A percentile compares a stretch with the other conserved stretches of the same genome.
Evolutionary conservation across 1,284 basidiomycete genomes (phyloP).

Genomic region (Bjerkandera adusta): DNA sequence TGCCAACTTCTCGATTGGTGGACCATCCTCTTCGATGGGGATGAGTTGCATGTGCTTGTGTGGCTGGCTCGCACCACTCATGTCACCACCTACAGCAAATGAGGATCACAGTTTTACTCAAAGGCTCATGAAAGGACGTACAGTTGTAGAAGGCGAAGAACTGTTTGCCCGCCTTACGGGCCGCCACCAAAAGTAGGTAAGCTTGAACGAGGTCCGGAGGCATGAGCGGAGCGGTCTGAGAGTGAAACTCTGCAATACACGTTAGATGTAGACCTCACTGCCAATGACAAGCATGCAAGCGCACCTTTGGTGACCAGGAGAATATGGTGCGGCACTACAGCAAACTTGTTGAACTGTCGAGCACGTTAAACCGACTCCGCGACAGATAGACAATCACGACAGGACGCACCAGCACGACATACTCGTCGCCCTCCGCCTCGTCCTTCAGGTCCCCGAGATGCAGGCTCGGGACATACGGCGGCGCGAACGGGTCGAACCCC

Average conservation of each 20-base stretch:
- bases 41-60: constrained; percentile 89
- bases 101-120: neutral
- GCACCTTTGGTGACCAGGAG: constrained; percentile 78
- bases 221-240: constrained; percentile 75
- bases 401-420: constrained; percentile 69
- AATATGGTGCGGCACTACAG: constrained; percentile 81
- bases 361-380: neutral
- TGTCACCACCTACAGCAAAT: constrained; percentile 56
- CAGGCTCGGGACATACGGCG: constrained; percentile 76
- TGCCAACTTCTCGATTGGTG: constrained; percentile 74
- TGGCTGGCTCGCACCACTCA: constrained; percentile 83
- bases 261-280: neutral
- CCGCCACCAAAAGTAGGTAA: constrained; percentile 70
- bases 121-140: constrained; percentile 26
- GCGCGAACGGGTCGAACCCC: constrained; percentile 68
- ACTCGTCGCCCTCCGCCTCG: constrained; percentile 58
- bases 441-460: constrained; percentile 72
- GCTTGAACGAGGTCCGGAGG: constrained; percentile 76
- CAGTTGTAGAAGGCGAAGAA: constrained; percentile 88
- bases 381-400: neutral
- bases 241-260: constrained; percentile 53
- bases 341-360: constrained; percentile 77
- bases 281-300: constrained; percentile 8
- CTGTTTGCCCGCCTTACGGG: constrained; percentile 52
- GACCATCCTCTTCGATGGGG: constrained; percentile 58